Conservation (phyloP, 2,329 filamentous ascomycete species). For the Sporothrix sp. region DNA sequence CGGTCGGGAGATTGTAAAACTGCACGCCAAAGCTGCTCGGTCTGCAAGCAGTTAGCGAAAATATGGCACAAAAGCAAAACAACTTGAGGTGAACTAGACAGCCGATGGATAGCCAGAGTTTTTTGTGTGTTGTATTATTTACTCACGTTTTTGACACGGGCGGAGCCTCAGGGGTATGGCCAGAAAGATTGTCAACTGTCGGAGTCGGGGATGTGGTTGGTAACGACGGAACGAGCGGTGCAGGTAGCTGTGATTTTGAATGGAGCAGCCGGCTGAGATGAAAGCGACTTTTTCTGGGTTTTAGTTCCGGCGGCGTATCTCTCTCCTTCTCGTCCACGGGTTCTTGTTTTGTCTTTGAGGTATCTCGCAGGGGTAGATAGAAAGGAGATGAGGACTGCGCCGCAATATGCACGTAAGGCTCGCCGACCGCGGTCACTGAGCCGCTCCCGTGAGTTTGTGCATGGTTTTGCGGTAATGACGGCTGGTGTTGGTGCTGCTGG, state of each 20-base stretch:
- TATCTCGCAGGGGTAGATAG: slow-evolving; percentile 40
- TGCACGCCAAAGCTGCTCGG: slow-evolving; percentile 41
- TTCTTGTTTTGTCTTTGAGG: slow-evolving; percentile 24
- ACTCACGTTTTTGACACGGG: not conserved
- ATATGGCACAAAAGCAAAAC: too few relatives aligned
- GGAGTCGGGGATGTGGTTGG: not conserved
- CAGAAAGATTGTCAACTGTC: not conserved
- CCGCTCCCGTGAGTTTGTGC: too few relatives aligned
- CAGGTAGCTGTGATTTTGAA: slow-evolving; percentile 11
- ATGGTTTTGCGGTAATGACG: too few relatives aligned
- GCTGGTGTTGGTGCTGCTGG: too few relatives aligned
- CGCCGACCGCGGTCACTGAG: too few relatives aligned
- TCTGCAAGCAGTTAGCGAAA: too few relatives aligned
- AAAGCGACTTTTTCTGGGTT: slow-evolving; percentile 30
- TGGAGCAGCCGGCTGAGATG: slow-evolving; percentile 14
- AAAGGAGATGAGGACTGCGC: slow-evolving; percentile 31
- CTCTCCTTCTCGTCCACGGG: slow-evolving; percentile 21
- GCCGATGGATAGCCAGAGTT: too few relatives aligned
- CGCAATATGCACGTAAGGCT: too few relatives aligned
- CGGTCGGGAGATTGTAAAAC: slow-evolving; percentile 49
- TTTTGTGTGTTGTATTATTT: too few relatives aligned
- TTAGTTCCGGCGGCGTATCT: slow-evolving; percentile 24
- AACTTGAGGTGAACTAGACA: too few relatives aligned
- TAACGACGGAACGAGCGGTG: not conserved
- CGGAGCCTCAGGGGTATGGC: not conserved